Base-by-base conservation (phyloP, 1,284 basidiomycete genomes). In the Leccinum subrobustum region DNA sequence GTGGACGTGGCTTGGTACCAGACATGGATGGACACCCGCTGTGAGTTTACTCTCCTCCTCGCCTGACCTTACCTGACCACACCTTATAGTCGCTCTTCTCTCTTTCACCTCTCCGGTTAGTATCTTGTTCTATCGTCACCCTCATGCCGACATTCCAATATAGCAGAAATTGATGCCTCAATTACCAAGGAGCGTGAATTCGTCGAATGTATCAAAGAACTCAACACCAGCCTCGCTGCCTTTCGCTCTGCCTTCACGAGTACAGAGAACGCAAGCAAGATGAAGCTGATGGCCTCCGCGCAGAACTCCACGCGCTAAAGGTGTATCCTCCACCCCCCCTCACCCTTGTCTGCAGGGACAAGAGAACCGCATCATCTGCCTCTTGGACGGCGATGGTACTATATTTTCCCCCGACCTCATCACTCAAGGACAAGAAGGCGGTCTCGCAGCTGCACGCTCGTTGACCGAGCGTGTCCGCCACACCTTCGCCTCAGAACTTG, bases 351-450 rank as follows among this genome's bases (percentile, higher is more conserved):
- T 23, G 79, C 54, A 73, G 71, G 69, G 67, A 4, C 69, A 71
- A 75, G 83, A 82, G 31, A 77, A 80, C 64, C 82, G 85, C 56
- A 77, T 85, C 48, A 73, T 84, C 47, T 79, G 80, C 63, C 78
- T 90, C 52, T 75, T 90, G 58, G 88, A 90, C 64, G 88, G 88
- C 20, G 87, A 89, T 65, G 88, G 86, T 3, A 79, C 81, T 8
- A 85, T 89, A 57, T 89, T 89, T 67, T 72, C 78, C 12, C 68
- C 75, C 12, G 76, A 82, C 23, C 73, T 87, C 39, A 79, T 89
- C 51, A 64, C 73, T 8, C 78, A 78, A 65, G 88, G 87, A 9
- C 77, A 80, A 61, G 73, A 77, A 27, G 88, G 87, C 35, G 87
- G 87, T 42, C 78, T 82, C 61, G 68, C 76, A 58, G 82, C 87